A percentile compares a stretch with the other conserved stretches of the same genome.
Evolutionary conservation across 163 green algal genomes (phyloP).

Genomic region (Scenedesmus sp.): DNA sequence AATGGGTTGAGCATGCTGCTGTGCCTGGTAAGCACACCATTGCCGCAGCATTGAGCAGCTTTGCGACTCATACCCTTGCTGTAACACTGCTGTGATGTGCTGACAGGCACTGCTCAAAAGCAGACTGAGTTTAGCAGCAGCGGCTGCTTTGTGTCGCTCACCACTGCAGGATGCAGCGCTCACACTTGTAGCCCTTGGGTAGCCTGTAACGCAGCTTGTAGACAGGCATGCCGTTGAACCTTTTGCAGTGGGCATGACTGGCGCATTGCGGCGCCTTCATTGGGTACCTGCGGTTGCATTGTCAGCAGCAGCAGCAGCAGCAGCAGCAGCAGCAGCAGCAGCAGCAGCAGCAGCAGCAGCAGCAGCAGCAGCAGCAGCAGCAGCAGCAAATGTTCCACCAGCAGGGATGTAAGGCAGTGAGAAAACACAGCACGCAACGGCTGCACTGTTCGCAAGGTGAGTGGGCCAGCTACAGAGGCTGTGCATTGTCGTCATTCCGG

Average conservation of each 20-base stretch:
- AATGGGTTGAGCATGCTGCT: too few species aligned
- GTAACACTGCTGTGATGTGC: background rate
- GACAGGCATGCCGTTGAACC: conserved; percentile 24
- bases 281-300: conserved; percentile 30
- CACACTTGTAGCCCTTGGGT: conserved; percentile 45
- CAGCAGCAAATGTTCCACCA: background rate
- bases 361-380: background rate
- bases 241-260: background rate
- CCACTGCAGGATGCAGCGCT: conserved; percentile 59
- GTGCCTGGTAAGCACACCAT: too few species aligned
- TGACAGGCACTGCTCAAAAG: too few species aligned
- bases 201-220: conserved; percentile 58
- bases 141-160: background rate
- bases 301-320: background rate
- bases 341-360: too few species aligned
- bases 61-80: too few species aligned
- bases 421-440: too few species aligned
- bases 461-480: too few species aligned
- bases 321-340: background rate
- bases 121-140: too few species aligned
- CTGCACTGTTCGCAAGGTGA: too few species aligned
- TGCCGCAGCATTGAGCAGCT: too few species aligned
- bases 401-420: too few species aligned
- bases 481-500: too few species aligned
- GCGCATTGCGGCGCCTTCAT: background rate